These are phyloP conservation scores for Aspergillus affinis DNA, from an alignment of 495 filamentous ascomycete genomes.

Conservation along the genomic window DNA sequence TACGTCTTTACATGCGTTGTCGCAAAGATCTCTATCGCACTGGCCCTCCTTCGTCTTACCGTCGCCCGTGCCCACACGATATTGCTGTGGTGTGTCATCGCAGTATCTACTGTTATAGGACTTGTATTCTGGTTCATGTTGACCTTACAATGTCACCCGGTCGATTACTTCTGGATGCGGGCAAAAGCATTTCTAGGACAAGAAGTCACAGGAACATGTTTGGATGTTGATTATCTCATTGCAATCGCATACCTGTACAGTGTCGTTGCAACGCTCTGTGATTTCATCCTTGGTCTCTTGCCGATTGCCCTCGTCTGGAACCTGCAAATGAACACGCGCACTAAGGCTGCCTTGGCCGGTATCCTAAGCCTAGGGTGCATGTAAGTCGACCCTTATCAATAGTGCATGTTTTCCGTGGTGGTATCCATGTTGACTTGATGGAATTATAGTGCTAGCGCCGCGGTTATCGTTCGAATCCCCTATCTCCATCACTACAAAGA, in stretches of 20 bases:
- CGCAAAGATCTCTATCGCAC: constrained; percentile 40
- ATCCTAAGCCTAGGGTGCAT: constrained; percentile 45
- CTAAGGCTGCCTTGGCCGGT: constrained; percentile 36
- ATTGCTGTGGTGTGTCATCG: constrained; percentile 34
- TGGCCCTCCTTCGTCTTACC: constrained; percentile 43
- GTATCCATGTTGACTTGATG: constrained; percentile 8
- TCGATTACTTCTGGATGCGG: constrained; percentile 40
- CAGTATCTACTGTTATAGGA: constrained; percentile 26
- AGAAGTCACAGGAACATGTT: constrained; percentile 28
- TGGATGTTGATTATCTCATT: constrained; percentile 30
- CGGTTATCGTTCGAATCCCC: constrained; percentile 41
- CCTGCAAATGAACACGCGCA: constrained; percentile 37
- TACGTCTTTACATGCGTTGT: constrained; percentile 36
- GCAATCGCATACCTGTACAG: constrained; percentile 43
- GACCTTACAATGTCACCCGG: constrained; percentile 44
- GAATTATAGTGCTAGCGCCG: constrained; percentile 32
- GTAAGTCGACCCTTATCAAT: constrained; percentile 22
- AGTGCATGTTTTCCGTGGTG: neutral
- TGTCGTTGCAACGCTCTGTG: constrained; percentile 39
- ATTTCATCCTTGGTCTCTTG: constrained; percentile 41
- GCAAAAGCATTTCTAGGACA: neutral
- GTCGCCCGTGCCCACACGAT: constrained; percentile 24
- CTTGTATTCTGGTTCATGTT: constrained; percentile 42
- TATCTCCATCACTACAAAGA: constrained; percentile 32
- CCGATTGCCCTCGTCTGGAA: constrained; percentile 38